These are phyloP conservation scores for Euphorbia pulcherrima DNA, from an alignment of 345 rosid species.

Conservation along the genomic window DNA sequence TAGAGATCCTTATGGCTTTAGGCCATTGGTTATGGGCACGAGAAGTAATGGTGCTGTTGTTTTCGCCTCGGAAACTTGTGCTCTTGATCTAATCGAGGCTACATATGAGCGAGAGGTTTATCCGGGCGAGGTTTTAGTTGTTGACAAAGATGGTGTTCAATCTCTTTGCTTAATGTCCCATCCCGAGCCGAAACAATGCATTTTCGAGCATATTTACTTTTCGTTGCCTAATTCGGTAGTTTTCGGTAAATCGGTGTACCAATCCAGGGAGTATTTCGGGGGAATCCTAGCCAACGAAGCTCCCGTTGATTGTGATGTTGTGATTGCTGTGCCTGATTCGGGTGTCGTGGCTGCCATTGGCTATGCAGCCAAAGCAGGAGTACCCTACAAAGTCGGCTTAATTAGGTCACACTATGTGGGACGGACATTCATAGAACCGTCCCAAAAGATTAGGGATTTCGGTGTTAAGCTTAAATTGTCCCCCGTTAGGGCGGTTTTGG, in stretches of 20 bases:
- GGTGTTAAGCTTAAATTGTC: conserved; percentile 94
- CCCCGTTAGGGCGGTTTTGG: conserved; percentile 74
- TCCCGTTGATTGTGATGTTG: conserved; percentile 87
- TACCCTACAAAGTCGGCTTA: conserved; percentile 77
- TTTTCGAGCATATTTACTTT: conserved; percentile 91
- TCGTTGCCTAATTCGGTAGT: conserved; percentile 80
- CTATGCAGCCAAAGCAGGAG: conserved; percentile 79
- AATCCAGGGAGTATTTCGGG: conserved; percentile 64
- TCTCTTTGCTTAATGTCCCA: conserved; percentile 71
- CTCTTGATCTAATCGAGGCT: conserved; percentile 95
- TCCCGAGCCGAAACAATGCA: conserved; percentile 76
- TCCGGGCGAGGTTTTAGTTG: conserved; percentile 88
- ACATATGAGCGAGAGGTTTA: conserved; percentile 83
- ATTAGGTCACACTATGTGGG: conserved; percentile 95
- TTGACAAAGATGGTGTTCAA: conserved; percentile 80
- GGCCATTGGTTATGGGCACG: conserved; percentile 94
- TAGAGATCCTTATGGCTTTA: conserved; percentile 82
- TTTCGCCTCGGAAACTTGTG: conserved; percentile 94
- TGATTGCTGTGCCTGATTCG: conserved; percentile 94
- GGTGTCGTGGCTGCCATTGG: conserved; percentile 97
- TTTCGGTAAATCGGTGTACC: conserved; percentile 82
- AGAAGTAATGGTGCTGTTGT: conserved; percentile 91
- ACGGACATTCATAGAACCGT: conserved; percentile 89
- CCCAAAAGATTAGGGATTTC: conserved; percentile 90
- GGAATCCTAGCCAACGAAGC: conserved; percentile 77